Conservation (phyloP, 164 flowering plant species). For the Macadamia integrifolia region DNA sequence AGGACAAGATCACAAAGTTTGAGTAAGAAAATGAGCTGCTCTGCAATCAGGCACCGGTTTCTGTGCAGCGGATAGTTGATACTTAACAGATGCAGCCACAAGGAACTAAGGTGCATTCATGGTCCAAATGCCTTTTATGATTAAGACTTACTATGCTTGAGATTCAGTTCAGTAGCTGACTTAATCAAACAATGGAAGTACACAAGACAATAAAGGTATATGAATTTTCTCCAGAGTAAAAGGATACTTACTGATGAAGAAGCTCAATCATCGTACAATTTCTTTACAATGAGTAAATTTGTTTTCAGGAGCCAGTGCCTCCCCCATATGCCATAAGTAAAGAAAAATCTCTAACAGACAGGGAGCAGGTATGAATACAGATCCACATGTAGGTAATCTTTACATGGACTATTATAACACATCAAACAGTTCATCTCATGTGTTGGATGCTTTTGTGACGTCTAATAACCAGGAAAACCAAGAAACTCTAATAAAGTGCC, state of each 20-base stretch:
- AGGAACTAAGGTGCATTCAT: conserved; percentile 33
- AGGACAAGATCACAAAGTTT: conserved; percentile 39
- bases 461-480: conserved; percentile 54
- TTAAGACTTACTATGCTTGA: neutral
- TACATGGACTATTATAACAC: neutral
- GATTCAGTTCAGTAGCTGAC: conserved; percentile 2
- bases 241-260: neutral
- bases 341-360: conserved; percentile 70
- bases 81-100: conserved; percentile 21
- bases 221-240: neutral
- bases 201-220: conserved; percentile 31
- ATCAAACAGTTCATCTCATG: neutral
- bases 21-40: conserved; percentile 68
- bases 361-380: conserved; percentile 54
- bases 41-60: conserved; percentile 28
- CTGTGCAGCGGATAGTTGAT: conserved; percentile 28
- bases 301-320: conserved; percentile 41
- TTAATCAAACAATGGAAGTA: conserved; percentile 27
- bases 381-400: neutral
- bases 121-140: neutral
- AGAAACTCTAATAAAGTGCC: conserved; percentile 64
- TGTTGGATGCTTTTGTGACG: conserved; percentile 1
- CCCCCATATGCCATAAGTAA: conserved; percentile 30
- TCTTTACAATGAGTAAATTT: neutral
- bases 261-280: neutral